Base-by-base conservation (phyloP, 2,329 filamentous ascomycete genomes). In the Trichoderma sp. region DNA sequence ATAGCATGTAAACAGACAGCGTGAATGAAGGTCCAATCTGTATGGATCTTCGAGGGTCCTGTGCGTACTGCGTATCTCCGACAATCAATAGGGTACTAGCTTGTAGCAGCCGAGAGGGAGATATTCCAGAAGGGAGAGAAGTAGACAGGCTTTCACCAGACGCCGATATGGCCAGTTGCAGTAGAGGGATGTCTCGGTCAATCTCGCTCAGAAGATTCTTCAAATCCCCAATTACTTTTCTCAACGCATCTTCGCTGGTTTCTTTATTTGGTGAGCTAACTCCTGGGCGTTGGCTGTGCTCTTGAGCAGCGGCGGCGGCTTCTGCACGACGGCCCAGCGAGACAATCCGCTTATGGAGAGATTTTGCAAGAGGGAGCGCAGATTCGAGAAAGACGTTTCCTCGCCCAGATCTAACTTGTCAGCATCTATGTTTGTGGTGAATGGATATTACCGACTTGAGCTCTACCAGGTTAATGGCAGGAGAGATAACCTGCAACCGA, bases 1-100 rank as follows among this genome's bases (percentile, higher is more conserved):
- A 99, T 0, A 98, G 87, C 94, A 98, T 98, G 81, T 98, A 99
- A 75, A 98, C 84, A 0, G 95, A 97, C 8, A 98, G 81, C 0
- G 89, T 92, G 77, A 98, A 98, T 0, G 91, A 89, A 0, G 95
- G 94, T 0, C 96, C 96, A 73, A 98, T 92, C 78, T 98, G 94
- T 60, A 93, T 90, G 0, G 91, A 87, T 11, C 84, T 82, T 0
- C 83, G 86, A 6, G 91, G 88, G 53, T 89, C 85, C 74, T 90
- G 86, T 2, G 89, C 88, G 80, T 96, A 98, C 74, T 94, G 92
- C 0, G 91, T 92, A 80, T 99, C 96, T 3, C 94, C 94, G 58
- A 94, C 88, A 32, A 92, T 97, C 63, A 98, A 86, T 74, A 98
- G 92, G 5, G 94, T 96, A 78, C 95, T 98, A 21, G 96, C 95